Conservation (phyloP, 2,329 filamentous ascomycete genomes). For the Leptographium radiaticola region DNA sequence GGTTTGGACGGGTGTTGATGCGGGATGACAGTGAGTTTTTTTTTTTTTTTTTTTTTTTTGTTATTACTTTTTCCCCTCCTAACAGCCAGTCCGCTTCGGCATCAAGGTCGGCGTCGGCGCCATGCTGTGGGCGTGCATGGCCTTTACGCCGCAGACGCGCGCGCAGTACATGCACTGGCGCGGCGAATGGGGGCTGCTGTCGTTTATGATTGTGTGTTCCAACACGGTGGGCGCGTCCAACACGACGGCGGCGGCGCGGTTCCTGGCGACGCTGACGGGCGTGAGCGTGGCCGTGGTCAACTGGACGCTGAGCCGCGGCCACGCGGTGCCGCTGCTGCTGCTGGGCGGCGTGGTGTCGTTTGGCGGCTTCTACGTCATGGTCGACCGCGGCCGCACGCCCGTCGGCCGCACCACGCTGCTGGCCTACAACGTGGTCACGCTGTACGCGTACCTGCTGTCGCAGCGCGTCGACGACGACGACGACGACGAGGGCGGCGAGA, state of each 20-base stretch:
- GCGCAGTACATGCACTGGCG: slow-evolving; percentile 78
- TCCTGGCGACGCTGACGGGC: slow-evolving; percentile 75
- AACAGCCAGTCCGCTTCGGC: slow-evolving; percentile 50
- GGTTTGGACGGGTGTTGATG: slow-evolving; percentile 32
- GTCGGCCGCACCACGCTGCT: slow-evolving; percentile 89
- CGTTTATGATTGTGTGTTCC: slow-evolving; percentile 94
- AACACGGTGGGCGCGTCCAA: slow-evolving; percentile 97
- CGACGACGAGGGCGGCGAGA: slow-evolving; percentile 75
- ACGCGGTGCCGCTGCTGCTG: slow-evolving; percentile 61
- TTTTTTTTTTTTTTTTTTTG: background rate
- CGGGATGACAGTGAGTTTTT: slow-evolving; percentile 36
- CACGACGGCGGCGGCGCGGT: slow-evolving; percentile 76
- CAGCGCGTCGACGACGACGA: slow-evolving; percentile 68
- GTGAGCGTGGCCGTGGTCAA: slow-evolving; percentile 60
- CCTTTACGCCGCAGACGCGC: slow-evolving; percentile 68
- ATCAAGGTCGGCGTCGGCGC: slow-evolving; percentile 90
- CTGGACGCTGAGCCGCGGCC: slow-evolving; percentile 66
- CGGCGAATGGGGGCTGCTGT: slow-evolving; percentile 91
- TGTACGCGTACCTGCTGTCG: slow-evolving; percentile 87
- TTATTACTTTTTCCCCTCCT: slow-evolving; percentile 9
- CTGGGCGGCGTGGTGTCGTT: slow-evolving; percentile 72
- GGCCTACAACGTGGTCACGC: slow-evolving; percentile 87
- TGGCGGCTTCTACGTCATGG: slow-evolving; percentile 79
- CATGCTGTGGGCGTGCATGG: slow-evolving; percentile 74
- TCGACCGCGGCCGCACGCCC: slow-evolving; percentile 71